These are phyloP conservation scores for Candida multigemmis DNA, from an alignment of 805 yeast genomes.

Conservation along the genomic window DNA sequence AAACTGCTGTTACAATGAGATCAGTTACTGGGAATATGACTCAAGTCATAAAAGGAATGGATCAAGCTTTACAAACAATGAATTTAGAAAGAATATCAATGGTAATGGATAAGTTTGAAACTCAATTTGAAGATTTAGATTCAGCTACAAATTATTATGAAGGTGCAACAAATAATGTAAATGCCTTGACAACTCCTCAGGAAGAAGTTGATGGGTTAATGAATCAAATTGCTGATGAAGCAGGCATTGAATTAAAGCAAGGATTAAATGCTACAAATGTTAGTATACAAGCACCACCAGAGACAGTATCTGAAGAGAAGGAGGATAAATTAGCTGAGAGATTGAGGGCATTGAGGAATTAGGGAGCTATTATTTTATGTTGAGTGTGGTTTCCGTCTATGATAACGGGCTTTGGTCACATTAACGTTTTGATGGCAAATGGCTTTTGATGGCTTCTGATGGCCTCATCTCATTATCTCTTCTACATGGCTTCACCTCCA, in stretches of 20 bases:
- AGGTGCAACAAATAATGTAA: conserved; percentile 77
- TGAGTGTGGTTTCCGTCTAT: too few species aligned
- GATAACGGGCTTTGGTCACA: too few species aligned
- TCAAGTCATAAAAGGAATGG: conserved; percentile 91
- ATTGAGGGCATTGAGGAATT: conserved; percentile 67
- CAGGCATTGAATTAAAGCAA: conserved; percentile 88
- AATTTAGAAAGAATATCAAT: conserved; percentile 85
- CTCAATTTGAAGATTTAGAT: conserved; percentile 92
- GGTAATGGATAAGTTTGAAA: conserved; percentile 96
- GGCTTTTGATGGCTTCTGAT: too few species aligned
- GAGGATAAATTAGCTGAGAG: conserved; percentile 87
- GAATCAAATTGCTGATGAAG: conserved; percentile 94
- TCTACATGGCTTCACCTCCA: too few species aligned
- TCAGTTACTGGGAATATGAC: conserved; percentile 92
- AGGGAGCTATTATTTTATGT: background rate
- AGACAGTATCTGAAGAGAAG: conserved; percentile 50
- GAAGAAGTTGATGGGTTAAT: conserved; percentile 88
- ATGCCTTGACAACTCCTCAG: conserved; percentile 85
- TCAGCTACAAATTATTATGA: conserved; percentile 92
- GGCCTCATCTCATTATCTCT: too few species aligned
- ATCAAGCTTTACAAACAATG: conserved; percentile 91
- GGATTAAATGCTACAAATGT: conserved; percentile 63
- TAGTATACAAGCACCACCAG: conserved; percentile 31
- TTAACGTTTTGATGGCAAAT: too few species aligned
- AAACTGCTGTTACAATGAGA: conserved; percentile 97